Evolutionary conservation across 176 grass and related monocot genomes (phyloP), one percentile per base, ranked within the genome.

Genomic region (Thinopyrum elongatum): DNA sequence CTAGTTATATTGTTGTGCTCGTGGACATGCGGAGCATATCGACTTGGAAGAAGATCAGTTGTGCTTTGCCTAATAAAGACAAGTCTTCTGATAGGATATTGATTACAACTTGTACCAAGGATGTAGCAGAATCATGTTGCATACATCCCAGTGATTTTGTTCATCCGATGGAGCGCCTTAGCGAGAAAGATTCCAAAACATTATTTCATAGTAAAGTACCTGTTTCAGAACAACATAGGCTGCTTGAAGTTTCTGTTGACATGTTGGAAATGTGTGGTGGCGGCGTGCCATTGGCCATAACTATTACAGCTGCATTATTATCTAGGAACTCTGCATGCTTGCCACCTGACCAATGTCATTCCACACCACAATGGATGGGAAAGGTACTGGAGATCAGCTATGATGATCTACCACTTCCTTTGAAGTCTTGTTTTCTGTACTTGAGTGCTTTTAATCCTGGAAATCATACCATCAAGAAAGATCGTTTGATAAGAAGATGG

Each of bases 341-440:
- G 60, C 6, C 41, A 5, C 67, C 13, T 38, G 44, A 66, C 33
- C 21, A 77, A 27, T 77, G 19, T 63, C 0, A 47, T 25, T 84
- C 82, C 1, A 21, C 5, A 5, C n/a, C 44, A 78, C n/a, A 64
- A 69, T 33, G 0, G 4, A 79, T 61, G 76, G 62, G 65, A 86
- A 86, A 79, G 17, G 41, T 86, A 79, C 35, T 86, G 35, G 65
- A 86, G 3, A 61, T 71, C 11, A 65, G 78, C 27, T 87, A 28
- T 29, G 39, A 6, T 74, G 68, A 66, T 67, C 86, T 87, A 36
- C 17, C 70, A 26, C 42, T 10, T 10, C 23, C 23, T 17, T 0
- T 87, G 31, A 87, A 82, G 23, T 53, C 84, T 72, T 80, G 84
- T 14, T 46, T 86, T 11, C 16, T 86, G 51, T 86, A 86, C 26